Conservation (phyloP, 192 early-diverging fungal species). For the Umbelopsis sp. region DNA sequence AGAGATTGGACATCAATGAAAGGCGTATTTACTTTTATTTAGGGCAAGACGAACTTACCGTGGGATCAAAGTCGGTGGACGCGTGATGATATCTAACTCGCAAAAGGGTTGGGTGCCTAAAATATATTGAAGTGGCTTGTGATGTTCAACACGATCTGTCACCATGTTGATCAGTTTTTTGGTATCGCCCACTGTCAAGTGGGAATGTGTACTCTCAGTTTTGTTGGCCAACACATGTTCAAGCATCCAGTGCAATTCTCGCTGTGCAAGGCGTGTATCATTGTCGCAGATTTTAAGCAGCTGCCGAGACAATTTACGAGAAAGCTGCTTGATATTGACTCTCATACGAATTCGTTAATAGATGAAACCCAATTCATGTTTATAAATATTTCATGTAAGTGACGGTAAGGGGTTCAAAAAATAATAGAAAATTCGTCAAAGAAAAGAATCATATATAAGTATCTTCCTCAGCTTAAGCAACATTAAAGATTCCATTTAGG, state of each 20-base stretch:
- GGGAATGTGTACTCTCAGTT: neutral
- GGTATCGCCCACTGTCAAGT: neutral
- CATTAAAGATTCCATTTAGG: neutral
- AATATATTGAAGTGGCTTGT: conserved; percentile 94
- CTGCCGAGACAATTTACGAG: neutral
- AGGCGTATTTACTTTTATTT: neutral
- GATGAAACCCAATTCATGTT: conserved; percentile 6
- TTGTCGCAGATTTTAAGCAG: neutral
- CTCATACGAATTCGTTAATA: neutral
- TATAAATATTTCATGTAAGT: conserved; percentile 5
- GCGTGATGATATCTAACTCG: conserved; percentile 67
- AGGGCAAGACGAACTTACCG: conserved; percentile 44
- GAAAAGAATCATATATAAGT: neutral
- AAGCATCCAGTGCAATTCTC: conserved; percentile 14
- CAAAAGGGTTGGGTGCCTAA: conserved; percentile 87
- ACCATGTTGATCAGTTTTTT: conserved; percentile 45
- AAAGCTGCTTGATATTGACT: conserved; percentile 1
- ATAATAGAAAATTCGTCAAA: conserved; percentile 6
- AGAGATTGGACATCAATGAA: neutral
- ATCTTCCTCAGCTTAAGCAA: neutral
- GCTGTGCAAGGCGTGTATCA: neutral
- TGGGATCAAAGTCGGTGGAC: conserved; percentile 85
- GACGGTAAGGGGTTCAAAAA: neutral
- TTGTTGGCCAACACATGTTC: neutral
- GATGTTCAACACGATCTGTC: conserved; percentile 55